Conservation (phyloP, 768 basidiomycete species). For the Lactarius evosmus region DNA sequence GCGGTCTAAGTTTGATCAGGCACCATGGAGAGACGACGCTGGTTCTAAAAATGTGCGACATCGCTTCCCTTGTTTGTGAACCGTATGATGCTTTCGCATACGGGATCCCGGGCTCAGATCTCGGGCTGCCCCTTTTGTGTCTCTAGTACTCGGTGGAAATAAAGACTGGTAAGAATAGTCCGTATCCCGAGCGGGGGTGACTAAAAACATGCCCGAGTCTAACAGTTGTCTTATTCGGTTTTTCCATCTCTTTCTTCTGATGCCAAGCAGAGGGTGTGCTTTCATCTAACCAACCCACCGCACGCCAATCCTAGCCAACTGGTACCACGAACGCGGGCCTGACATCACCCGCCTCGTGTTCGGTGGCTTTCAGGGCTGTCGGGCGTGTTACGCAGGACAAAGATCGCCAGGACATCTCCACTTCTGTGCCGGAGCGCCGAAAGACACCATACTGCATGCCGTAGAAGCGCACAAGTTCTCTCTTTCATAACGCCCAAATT, state of each 20-base stretch:
- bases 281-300: neutral
- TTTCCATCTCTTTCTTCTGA: neutral
- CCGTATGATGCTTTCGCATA: neutral
- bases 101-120: neutral
- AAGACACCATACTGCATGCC: neutral
- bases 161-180: neutral
- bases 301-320: neutral
- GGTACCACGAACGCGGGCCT: neutral
- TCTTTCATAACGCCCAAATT: neutral
- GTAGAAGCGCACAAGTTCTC: neutral
- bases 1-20: slow-evolving; percentile 5
- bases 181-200: neutral
- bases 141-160: neutral
- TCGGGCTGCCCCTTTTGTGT: neutral
- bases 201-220: neutral
- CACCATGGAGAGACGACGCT: neutral
- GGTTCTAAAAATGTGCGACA: too few species aligned
- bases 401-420: neutral
- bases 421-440: neutral
- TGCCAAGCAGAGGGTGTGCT: neutral
- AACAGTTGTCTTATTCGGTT: neutral
- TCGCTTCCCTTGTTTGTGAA: slow-evolving; percentile 5
- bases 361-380: neutral
- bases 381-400: neutral
- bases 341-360: neutral